Evolutionary conservation across 768 basidiomycete genomes (phyloP).

Genomic region (Amylocystis lapponica): DNA sequence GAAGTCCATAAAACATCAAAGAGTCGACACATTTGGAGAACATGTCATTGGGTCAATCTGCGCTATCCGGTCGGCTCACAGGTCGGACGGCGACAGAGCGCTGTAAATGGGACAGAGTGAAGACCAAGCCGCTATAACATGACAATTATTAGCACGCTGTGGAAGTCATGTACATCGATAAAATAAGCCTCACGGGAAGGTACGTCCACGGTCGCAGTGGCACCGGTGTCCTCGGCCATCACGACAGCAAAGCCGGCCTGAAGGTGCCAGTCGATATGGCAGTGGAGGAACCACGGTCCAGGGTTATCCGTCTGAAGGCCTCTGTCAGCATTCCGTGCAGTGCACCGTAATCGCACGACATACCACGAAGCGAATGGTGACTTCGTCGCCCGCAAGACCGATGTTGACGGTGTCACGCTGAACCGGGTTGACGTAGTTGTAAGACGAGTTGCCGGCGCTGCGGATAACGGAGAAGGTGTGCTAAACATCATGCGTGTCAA

Average conservation of each 20-base stretch:
- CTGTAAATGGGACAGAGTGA: conserved; percentile 10
- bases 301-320: conserved; percentile 45
- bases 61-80: too few species aligned
- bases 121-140: conserved; percentile 7
- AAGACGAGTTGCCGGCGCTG: conserved; percentile 23
- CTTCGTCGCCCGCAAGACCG: conserved; percentile 12
- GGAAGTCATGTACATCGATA: neutral
- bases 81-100: conserved; percentile 5
- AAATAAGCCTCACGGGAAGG: neutral
- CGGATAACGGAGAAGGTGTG: conserved; percentile 34
- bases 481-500: conserved; percentile 10
- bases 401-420: conserved; percentile 26
- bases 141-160: neutral
- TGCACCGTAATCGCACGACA: conserved; percentile 5
- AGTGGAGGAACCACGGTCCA: conserved; percentile 42
- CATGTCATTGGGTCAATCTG: too few species aligned
- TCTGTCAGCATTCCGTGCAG: conserved; percentile 27
- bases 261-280: conserved; percentile 22
- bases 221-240: conserved; percentile 1
- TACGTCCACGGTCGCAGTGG: neutral
- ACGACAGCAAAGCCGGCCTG: conserved; percentile 37
- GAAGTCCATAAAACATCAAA: too few species aligned
- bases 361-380: conserved; percentile 18
- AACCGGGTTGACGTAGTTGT: conserved; percentile 33
- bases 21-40: too few species aligned